A percentile compares a stretch with the other conserved stretches of the same genome.
Evolutionary conservation across 441 rosid species (phyloP).

Genomic region (Erysimum cheiri): DNA sequence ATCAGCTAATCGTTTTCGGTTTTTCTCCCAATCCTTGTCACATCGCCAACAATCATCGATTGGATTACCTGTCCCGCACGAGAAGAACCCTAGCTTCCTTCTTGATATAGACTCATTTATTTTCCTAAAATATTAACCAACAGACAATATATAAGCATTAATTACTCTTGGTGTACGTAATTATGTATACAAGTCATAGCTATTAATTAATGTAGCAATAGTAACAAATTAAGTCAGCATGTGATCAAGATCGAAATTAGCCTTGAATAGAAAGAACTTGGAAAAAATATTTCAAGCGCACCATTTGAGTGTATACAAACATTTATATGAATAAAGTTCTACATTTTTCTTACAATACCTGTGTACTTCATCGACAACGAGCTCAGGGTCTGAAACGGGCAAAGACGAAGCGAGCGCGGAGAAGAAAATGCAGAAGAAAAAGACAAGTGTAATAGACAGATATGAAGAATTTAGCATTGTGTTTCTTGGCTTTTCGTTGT

Average conservation of each 20-base stretch:
- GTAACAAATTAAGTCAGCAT: neutral
- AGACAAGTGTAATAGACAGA: constrained; percentile 26
- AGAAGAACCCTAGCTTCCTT: constrained; percentile 74
- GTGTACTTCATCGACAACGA: constrained; percentile 68
- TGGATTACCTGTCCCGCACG: constrained; percentile 90
- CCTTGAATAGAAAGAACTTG: neutral
- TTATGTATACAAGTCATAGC: neutral
- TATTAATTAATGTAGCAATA: constrained; percentile 28
- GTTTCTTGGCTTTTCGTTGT: constrained; percentile 20
- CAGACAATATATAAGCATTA: constrained; percentile 8
- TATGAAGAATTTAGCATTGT: constrained; percentile 25
- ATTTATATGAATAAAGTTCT: neutral
- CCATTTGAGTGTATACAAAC: neutral
- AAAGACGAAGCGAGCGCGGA: constrained; percentile 52
- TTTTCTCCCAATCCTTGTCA: constrained; percentile 84
- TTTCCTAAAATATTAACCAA: constrained; percentile 53
- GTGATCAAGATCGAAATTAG: neutral
- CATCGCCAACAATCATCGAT: constrained; percentile 97
- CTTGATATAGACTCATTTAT: constrained; percentile 63
- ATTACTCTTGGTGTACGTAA: constrained; percentile 2
- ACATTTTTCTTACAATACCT: constrained; percentile 45
- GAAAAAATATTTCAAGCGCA: neutral
- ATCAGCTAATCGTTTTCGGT: constrained; percentile 77
- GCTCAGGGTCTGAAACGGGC: constrained; percentile 65
- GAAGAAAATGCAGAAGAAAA: constrained; percentile 48